These are phyloP conservation scores for Penicillium vulpinum DNA, from an alignment of 2,329 filamentous ascomycete genomes.

Conservation along the genomic window DNA sequence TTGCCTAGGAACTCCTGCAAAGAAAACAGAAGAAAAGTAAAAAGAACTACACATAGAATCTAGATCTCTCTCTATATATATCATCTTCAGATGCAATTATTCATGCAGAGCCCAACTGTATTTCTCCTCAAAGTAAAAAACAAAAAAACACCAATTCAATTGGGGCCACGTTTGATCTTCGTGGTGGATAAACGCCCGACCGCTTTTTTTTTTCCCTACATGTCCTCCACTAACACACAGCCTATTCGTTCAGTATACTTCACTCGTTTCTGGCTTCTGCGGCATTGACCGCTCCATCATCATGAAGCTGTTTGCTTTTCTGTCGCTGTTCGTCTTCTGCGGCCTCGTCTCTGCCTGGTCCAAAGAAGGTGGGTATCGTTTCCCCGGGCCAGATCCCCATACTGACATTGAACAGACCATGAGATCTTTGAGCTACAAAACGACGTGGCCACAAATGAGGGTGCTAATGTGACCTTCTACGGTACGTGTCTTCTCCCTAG, in stretches of 20 bases:
- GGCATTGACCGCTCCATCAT: constrained; percentile 28
- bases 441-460: constrained; percentile 75
- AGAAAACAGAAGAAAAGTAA: background rate
- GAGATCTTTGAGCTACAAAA: constrained; percentile 96
- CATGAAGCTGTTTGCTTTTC: constrained; percentile 69
- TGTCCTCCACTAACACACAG: constrained; percentile 7
- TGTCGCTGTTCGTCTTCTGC: constrained; percentile 68
- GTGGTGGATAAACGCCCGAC: constrained; percentile 11
- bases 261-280: constrained; percentile 14
- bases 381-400: background rate
- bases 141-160: constrained; percentile 10
- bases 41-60: background rate
- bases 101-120: background rate
- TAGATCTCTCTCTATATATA: background rate
- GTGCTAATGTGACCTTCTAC: constrained; percentile 84
- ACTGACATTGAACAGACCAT: constrained; percentile 63
- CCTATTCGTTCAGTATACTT: constrained; percentile 10
- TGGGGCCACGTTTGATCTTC: constrained; percentile 21
- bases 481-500: constrained; percentile 35
- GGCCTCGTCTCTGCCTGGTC: constrained; percentile 74
- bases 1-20: background rate
- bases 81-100: background rate
- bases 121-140: background rate
- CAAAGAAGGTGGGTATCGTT: constrained; percentile 69
- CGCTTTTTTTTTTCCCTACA: constrained; percentile 15